Percentiles rank a stretch among this genome's conserved stretches.
These are phyloP conservation scores for Flagelloscypha sp. DNA, from an alignment of 768 basidiomycete genomes.

Conservation along the genomic window DNA sequence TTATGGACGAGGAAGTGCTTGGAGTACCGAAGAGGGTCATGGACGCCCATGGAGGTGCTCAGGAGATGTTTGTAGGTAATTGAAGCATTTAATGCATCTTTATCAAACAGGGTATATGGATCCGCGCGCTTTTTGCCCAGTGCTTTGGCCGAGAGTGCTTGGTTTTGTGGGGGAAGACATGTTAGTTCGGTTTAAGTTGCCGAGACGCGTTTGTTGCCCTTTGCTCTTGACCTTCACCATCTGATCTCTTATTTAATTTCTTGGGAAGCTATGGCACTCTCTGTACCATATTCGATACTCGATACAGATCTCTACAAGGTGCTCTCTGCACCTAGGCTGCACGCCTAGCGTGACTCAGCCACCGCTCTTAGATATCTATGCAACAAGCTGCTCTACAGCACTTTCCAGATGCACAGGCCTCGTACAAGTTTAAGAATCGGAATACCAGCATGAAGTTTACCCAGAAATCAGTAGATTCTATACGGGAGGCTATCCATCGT, in stretches of 20 bases:
- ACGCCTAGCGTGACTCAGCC: background rate
- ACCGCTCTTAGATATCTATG: slow-evolving; percentile 75
- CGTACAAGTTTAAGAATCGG: slow-evolving; percentile 79
- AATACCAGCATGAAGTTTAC: slow-evolving; percentile 58
- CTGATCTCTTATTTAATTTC: no score
- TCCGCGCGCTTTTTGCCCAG: no score
- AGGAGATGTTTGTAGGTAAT: slow-evolving; percentile 79
- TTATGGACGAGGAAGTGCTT: no score
- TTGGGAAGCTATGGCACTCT: background rate
- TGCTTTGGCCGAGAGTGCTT: no score
- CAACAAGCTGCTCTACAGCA: slow-evolving; percentile 81
- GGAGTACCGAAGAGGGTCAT: slow-evolving; percentile 77
- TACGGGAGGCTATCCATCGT: slow-evolving; percentile 50
- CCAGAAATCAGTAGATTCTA: slow-evolving; percentile 51
- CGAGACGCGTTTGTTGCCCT: no score
- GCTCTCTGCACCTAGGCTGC: slow-evolving; percentile 3
- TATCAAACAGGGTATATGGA: no score
- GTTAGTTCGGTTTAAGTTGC: no score
- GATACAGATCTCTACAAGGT: slow-evolving; percentile 97
- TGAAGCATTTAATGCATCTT: slow-evolving; percentile 52
- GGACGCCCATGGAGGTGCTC: slow-evolving; percentile 57
- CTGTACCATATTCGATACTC: slow-evolving; percentile 46
- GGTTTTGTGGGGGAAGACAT: no score
- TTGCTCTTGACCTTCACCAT: no score
- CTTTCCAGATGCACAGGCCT: slow-evolving; percentile 63